A percentile compares a stretch with the other conserved stretches of the same genome.
These are phyloP conservation scores for Pneumocystis oryctolagi DNA, from an alignment of 1,139 yeast genomes.

Conservation along the genomic window DNA sequence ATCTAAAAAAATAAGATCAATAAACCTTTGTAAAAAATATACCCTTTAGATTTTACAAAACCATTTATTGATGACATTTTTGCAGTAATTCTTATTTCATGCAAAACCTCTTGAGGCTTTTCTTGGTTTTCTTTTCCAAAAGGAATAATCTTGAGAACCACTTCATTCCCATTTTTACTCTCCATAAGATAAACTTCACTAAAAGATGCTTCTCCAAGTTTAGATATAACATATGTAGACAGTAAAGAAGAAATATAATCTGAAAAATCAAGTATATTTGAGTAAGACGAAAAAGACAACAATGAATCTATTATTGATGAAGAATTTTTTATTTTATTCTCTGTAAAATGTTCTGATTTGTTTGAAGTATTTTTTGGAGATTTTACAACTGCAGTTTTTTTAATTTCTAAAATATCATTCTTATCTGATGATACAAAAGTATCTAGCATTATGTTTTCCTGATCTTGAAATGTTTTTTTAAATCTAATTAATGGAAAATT, in stretches of 20 bases:
- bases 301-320: not conserved
- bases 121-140: constrained; percentile 32
- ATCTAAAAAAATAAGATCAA: constrained; percentile 9
- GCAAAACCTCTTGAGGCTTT: constrained; percentile 34
- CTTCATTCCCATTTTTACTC: constrained; percentile 12
- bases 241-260: constrained; percentile 1
- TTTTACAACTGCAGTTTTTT: not conserved
- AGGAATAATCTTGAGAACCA: constrained; percentile 36
- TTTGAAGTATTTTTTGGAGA: not conserved
- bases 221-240: constrained; percentile 14
- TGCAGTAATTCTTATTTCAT: constrained; percentile 34
- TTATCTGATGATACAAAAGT: not conserved
- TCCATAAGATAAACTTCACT: constrained; percentile 30
- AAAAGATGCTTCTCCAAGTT: constrained; percentile 34
- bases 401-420: not conserved
- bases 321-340: not conserved
- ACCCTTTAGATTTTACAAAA: constrained; percentile 28
- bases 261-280: not conserved
- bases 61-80: constrained; percentile 28
- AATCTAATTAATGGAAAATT: not conserved
- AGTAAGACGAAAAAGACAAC: not conserved
- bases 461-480: not conserved
- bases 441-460: not conserved
- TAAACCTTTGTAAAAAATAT: not conserved
- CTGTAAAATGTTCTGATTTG: not conserved